Conservation (phyloP, 2,329 filamentous ascomycete species). For the Colletotrichum sp. region DNA sequence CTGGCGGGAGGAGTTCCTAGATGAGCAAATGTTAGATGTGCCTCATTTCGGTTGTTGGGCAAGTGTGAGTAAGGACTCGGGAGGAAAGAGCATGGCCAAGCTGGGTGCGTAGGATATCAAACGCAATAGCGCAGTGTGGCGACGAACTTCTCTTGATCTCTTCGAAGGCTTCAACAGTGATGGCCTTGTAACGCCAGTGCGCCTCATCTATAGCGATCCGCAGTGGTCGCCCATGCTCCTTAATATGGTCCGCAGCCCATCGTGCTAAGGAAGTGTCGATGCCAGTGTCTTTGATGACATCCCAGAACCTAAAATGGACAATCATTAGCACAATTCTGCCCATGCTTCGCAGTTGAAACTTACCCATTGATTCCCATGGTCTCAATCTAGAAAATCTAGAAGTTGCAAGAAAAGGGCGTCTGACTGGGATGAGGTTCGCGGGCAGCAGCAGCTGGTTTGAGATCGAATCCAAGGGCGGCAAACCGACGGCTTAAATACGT, state of each 20-base stretch:
- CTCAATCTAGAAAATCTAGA: background rate
- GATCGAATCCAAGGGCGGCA: background rate
- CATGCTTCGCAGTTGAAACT: background rate
- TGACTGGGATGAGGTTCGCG: background rate
- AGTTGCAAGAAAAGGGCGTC: background rate
- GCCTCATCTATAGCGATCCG: background rate
- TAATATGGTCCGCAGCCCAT: background rate
- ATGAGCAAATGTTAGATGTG: background rate
- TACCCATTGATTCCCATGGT: background rate
- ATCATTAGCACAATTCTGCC: rapidly evolving
- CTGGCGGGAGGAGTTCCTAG: background rate
- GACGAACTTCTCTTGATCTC: background rate
- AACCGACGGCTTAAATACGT: background rate
- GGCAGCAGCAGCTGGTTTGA: background rate
- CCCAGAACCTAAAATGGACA: background rate
- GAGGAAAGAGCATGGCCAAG: background rate
- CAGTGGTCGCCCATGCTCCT: background rate
- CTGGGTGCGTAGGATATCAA: background rate
- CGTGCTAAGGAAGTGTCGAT: background rate
- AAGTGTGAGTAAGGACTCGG: background rate
- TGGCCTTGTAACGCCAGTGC: background rate
- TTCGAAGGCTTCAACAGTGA: background rate
- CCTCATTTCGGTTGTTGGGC: background rate
- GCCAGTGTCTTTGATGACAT: background rate
- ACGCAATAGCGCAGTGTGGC: background rate